Base-by-base conservation (phyloP, 345 rosid species). In the Diplotaxis tenuifolia region DNA sequence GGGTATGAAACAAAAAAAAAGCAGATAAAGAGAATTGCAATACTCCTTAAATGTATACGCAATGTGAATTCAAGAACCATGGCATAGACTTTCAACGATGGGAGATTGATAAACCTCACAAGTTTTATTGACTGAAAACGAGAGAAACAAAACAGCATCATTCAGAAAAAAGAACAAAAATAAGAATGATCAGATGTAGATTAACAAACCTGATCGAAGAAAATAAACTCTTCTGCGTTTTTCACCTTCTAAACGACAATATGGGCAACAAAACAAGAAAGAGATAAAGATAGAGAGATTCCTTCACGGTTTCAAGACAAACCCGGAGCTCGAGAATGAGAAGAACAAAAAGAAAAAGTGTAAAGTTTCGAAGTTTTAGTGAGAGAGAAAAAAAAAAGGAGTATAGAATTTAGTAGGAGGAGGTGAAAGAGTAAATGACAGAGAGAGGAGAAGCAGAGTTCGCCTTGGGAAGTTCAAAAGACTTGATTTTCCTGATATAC, bases 391-490 rank as follows among this genome's bases (percentile, higher is more conserved):
- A 45, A 28, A 12, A 16, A 12, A 45, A 28, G 12, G 14, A 11
- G 45, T 3, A 4, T 45, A 45, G 28, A 19, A 3, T 25, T 3
- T 18, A 3, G 38, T 45, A 31, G 52, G 27, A 42, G 15, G 62
- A 50, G 53, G 40, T 1, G 63, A 29, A 52, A 8, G 16, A 11
- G 50, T 62, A 68, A 74, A 73, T 84, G 88, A 73, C 79, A 68
- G 55, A 27, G 55, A 61, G 53, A 1, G 70, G 63, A 21, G 64
- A 49, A 10, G 71, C 59, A 65, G 59, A 19, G 50, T 5, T 36
- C 47, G 67, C 74, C 67, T 67, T 66, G 77, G 80, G 82, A 68
- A 82, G 75, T 65, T 75, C 34, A 68, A 81, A 79, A 28, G 75
- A 20, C 18, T 0, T 11, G 0, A 8, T 0, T 23, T 4, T 34